Conservation (phyloP, 1,284 basidiomycete genomes). For the Paramarasmius palmivorus region DNA sequence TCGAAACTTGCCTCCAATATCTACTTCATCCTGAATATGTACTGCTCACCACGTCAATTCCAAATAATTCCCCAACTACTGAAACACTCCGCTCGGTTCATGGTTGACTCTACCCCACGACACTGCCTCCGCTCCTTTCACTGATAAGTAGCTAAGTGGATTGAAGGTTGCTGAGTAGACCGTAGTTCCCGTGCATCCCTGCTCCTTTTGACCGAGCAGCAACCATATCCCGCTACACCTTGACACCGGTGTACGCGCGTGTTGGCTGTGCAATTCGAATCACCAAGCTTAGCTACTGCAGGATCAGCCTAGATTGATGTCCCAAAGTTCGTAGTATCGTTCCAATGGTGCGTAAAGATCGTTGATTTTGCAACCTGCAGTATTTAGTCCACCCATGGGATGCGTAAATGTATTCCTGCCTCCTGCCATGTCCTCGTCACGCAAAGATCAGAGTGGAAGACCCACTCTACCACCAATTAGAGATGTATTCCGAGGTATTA, state of each 20-base stretch:
- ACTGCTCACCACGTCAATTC: neutral
- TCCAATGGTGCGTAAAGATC: neutral
- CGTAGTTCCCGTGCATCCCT: no score
- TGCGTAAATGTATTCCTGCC: neutral
- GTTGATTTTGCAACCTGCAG: neutral
- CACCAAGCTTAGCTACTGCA: neutral
- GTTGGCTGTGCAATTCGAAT: neutral
- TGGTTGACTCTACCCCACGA: neutral
- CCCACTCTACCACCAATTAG: constrained; percentile 77
- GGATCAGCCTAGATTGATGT: neutral
- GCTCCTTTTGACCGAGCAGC: constrained; percentile 1
- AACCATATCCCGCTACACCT: neutral
- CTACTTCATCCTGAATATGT: neutral
- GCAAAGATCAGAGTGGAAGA: constrained; percentile 40
- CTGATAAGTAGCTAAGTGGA: neutral
- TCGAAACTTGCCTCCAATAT: neutral
- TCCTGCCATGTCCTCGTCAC: constrained; percentile 37
- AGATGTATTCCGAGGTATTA: constrained; percentile 70
- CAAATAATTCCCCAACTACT: neutral
- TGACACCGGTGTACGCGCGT: neutral
- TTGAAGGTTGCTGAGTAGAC: neutral
- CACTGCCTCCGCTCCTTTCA: neutral
- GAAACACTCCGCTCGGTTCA: neutral
- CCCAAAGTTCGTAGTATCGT: neutral
- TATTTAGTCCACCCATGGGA: neutral